Percentiles rank a stretch among this genome's conserved stretches.
These are phyloP conservation scores for Boletus subparvulus DNA, from an alignment of 768 basidiomycete genomes.

Conservation along the genomic window DNA sequence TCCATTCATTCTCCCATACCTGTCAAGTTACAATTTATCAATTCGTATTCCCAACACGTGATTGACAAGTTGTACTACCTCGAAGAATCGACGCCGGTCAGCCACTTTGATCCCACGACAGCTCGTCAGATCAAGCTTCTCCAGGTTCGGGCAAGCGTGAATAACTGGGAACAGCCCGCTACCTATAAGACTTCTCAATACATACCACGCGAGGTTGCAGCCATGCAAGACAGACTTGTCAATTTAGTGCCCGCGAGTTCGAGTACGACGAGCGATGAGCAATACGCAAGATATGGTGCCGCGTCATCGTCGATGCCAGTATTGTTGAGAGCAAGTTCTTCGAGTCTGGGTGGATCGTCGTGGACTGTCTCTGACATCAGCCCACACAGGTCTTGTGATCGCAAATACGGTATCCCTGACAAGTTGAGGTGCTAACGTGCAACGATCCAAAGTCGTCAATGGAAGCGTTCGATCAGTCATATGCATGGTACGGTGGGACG, in stretches of 20 bases:
- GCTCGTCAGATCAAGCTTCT: slow-evolving; percentile 61
- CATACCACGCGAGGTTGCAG: background rate
- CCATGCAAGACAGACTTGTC: slow-evolving; percentile 43
- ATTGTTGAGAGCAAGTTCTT: slow-evolving; percentile 55
- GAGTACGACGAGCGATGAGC: slow-evolving; percentile 46
- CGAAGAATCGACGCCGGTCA: slow-evolving; percentile 66
- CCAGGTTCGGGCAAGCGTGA: slow-evolving; percentile 52
- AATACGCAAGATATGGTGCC: slow-evolving; percentile 51
- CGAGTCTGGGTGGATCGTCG: slow-evolving; percentile 37
- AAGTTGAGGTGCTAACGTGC: slow-evolving; percentile 54
- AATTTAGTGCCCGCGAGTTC: slow-evolving; percentile 59
- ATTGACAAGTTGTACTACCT: slow-evolving; percentile 33
- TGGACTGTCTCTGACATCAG: slow-evolving; percentile 33
- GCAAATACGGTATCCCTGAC: slow-evolving; percentile 49
- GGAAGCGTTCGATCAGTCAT: background rate
- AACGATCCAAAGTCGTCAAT: background rate
- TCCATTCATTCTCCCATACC: slow-evolving; percentile 29
- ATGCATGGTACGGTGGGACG: slow-evolving; percentile 1
- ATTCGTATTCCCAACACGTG: slow-evolving; percentile 21
- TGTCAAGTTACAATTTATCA: background rate
- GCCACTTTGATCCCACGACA: slow-evolving; percentile 61
- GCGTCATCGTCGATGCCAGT: slow-evolving; percentile 62
- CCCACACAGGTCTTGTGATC: slow-evolving; percentile 50
- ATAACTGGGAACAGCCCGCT: slow-evolving; percentile 56
- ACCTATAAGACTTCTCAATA: slow-evolving; percentile 34